Evolutionary conservation across 2,329 filamentous ascomycete genomes (phyloP), one percentile per base, ranked within the genome.

Genomic region (Phyllosticta ampelicida): DNA sequence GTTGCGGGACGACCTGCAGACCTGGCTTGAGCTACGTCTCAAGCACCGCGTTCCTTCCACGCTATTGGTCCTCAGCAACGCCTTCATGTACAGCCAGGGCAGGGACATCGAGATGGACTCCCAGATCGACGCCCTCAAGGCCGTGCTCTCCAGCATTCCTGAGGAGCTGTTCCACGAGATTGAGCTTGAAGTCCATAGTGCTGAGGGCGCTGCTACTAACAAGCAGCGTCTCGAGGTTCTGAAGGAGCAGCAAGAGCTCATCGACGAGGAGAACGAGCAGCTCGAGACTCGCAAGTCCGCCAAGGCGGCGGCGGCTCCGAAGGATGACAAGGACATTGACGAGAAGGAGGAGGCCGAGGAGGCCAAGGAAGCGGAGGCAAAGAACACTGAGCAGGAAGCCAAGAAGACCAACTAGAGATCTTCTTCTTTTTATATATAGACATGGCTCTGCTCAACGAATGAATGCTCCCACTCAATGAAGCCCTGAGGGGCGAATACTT

Each of bases 111-210:
- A 95, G 67, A 89, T 94, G 67, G 85, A 87, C 29, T 89, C 84
- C 61, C 92, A 97, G 76, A 90, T 99, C 60, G 91, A 96, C 64
- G 90, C 94, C 0, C 82, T 99, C 53, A 89, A 91, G 61, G 89
- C 90, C 58, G 94, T 99, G 5, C 79, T 99, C 48, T 95, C 89
- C 48, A 91, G 88, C 61, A 97, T 99, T 62, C 94, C 94, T 2
- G 94, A 99, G 74, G 94, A 99, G 73, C 81, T 99, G 48, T 99
- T 95, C 88, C 94, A 99, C 79, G 94, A 99, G 78, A 96, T 99
- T 63, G 94, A 97, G 75, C 86, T 99, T 29, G 94, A 99, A 77
- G 90, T 99, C 9, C 90, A 96, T 80, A 95, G 86, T 61, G 91
- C 92, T 53, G 94, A 99, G 76, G 94, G 94, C 61, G 92, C 91